phyloP scores from a whole-genome alignment of 805 yeast genomes.

The Candida ortonii region DNA sequence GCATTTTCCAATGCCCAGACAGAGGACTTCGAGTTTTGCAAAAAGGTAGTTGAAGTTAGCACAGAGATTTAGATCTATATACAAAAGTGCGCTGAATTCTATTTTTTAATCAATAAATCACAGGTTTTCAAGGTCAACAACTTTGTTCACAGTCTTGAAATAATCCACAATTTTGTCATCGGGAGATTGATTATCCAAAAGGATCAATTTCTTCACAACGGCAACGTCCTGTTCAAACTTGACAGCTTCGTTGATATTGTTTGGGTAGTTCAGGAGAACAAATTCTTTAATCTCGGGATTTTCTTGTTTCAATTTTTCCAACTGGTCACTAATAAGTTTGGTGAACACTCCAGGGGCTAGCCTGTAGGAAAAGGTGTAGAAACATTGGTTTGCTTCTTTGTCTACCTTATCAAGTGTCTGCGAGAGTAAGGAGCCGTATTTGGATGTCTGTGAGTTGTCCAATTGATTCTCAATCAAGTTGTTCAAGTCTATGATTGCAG shows the following conservation, averaged over 20 bases:
- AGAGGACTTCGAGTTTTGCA: constrained; percentile 22
- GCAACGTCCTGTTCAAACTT: constrained; percentile 71
- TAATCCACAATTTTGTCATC: constrained; percentile 58
- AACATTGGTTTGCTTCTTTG: constrained; percentile 27
- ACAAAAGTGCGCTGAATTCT: too few species aligned
- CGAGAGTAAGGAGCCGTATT: constrained; percentile 51
- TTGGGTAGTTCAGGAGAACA: constrained; percentile 58
- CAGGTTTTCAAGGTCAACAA: constrained; percentile 24
- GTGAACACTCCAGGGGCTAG: constrained; percentile 47
- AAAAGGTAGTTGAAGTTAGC: constrained; percentile 13
- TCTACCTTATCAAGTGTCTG: constrained; percentile 34
- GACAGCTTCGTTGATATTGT: constrained; percentile 60
- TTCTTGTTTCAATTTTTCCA: constrained; percentile 23
- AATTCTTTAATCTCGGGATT: constrained; percentile 43
- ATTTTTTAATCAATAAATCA: constrained; percentile 5
- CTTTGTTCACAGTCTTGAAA: constrained; percentile 64
- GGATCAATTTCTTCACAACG: constrained; percentile 40
- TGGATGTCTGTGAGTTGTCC: constrained; percentile 37
- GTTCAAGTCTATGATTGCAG: constrained; percentile 49
- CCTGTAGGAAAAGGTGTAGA: constrained; percentile 30
- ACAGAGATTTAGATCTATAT: too few species aligned
- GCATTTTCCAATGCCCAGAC: constrained; percentile 24
- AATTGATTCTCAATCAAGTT: constrained; percentile 47
- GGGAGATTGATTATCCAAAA: constrained; percentile 28
- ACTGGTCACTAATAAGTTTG: constrained; percentile 42